These are phyloP conservation scores for Botrytis sinoallii DNA, from an alignment of 2,329 filamentous ascomycete species.

Conservation along the genomic window DNA sequence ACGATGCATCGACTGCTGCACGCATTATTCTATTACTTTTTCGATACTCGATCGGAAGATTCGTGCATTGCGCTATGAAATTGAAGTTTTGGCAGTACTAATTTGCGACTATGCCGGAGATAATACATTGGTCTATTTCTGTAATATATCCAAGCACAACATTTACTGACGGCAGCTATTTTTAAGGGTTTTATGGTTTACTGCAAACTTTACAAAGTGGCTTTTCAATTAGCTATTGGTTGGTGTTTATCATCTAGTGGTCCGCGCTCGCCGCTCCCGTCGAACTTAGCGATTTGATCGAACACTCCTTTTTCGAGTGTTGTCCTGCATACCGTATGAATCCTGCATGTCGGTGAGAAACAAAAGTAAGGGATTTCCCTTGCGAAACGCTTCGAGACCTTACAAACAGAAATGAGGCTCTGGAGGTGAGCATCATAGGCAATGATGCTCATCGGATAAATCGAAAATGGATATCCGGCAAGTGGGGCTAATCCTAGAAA, in stretches of 20 bases:
- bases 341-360: neutral
- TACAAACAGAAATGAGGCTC: neutral
- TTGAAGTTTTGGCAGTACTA: neutral
- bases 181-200: neutral
- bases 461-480: neutral
- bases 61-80: neutral
- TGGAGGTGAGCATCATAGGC: neutral
- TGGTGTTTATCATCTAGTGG: neutral
- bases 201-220: neutral
- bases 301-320: neutral
- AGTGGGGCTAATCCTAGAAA: neutral
- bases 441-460: neutral
- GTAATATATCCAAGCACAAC: neutral
- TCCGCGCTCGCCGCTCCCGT: neutral
- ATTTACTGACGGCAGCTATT: neutral
- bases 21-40: neutral
- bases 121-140: too few species aligned
- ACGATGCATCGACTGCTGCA: neutral
- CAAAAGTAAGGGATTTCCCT: neutral
- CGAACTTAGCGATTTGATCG: neutral
- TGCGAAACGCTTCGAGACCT: neutral
- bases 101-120: too few species aligned
- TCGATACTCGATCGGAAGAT: neutral
- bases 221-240: neutral
- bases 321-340: neutral